Evolutionary conservation across 2,329 filamentous ascomycete species (phyloP).

Genomic region (Pezicula radicicola): DNA sequence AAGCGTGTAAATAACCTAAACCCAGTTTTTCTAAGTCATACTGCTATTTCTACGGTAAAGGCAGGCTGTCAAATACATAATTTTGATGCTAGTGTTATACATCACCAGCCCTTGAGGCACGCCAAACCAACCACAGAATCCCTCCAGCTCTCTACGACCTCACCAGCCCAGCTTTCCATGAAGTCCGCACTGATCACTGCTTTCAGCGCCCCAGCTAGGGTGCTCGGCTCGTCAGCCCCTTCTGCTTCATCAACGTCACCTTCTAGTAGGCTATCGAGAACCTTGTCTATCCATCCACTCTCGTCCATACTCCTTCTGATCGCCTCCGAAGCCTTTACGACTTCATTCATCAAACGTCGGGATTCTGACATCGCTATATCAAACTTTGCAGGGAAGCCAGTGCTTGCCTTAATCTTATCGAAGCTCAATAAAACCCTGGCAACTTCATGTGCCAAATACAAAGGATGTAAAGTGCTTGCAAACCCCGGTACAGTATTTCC

Average conservation of each 20-base stretch:
- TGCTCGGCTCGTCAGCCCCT: not conserved
- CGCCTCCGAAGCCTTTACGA: constrained; percentile 14
- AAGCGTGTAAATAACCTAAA: no score
- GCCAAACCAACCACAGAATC: constrained; percentile 26
- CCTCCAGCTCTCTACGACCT: constrained; percentile 28
- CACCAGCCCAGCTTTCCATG: constrained; percentile 29
- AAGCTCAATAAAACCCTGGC: constrained; percentile 15
- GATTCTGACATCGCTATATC: constrained; percentile 3
- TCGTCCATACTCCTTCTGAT: constrained; percentile 27
- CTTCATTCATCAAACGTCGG: constrained; percentile 10
- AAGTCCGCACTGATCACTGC: constrained; percentile 23
- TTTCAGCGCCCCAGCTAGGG: constrained; percentile 15
- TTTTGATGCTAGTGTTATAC: not conserved
- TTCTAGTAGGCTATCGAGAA: constrained; percentile 18
- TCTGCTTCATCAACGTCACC: constrained; percentile 4
- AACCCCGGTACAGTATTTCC: constrained; percentile 9
- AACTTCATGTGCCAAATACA: constrained; percentile 26
- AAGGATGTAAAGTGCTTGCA: constrained; percentile 19
- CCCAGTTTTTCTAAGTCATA: no score
- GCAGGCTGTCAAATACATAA: no score
- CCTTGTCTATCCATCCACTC: constrained; percentile 30
- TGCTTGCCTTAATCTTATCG: constrained; percentile 4
- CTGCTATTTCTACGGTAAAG: no score
- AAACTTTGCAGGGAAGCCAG: not conserved
- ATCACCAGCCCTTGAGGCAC: constrained; percentile 13